phyloP scores from a whole-genome alignment of 1,284 basidiomycete genomes.

The Anthracocystis setariae region DNA sequence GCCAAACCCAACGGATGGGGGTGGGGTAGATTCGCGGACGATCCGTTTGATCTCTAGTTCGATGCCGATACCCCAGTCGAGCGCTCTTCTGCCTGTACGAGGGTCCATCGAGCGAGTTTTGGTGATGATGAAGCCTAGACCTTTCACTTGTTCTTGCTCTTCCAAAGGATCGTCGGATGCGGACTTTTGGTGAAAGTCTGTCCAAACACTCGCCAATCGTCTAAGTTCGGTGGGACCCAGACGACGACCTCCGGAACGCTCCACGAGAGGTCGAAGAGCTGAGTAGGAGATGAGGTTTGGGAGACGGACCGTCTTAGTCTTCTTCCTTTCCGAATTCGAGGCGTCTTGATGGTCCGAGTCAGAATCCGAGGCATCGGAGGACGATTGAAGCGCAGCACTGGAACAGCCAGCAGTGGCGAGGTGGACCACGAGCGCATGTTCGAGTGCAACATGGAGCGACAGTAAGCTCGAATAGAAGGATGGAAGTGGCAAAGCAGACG shows the following conservation, averaged over 20 bases:
- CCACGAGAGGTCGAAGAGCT: conserved; percentile 57
- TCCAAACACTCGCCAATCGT: conserved; percentile 57
- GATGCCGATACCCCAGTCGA: conserved; percentile 59
- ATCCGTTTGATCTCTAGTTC: conserved; percentile 50
- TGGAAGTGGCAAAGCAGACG: conserved; percentile 48
- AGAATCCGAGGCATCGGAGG: conserved; percentile 8
- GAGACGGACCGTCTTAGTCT: conserved; percentile 42
- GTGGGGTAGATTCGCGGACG: conserved; percentile 23
- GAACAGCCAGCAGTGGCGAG: conserved; percentile 59
- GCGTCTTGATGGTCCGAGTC: conserved; percentile 4
- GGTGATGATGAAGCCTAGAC: conserved; percentile 55
- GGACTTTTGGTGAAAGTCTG: conserved; percentile 27
- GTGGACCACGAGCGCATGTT: conserved; percentile 62
- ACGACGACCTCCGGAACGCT: conserved; percentile 53
- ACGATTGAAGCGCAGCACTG: conserved; percentile 38
- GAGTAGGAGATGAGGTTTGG: conserved; percentile 59
- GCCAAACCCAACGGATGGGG: conserved; percentile 45
- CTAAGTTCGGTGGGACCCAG: conserved; percentile 49
- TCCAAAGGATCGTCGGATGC: neutral
- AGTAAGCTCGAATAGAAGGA: conserved; percentile 49
- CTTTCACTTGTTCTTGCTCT: conserved; percentile 33
- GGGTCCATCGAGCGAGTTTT: conserved; percentile 50
- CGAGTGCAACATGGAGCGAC: conserved; percentile 55
- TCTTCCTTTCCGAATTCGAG: conserved; percentile 3
- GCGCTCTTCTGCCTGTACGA: conserved; percentile 33